A percentile compares a stretch with the other conserved stretches of the same genome.
Conservation (phyloP, 129 eudicot species). For the Sambucus nigra region DNA sequence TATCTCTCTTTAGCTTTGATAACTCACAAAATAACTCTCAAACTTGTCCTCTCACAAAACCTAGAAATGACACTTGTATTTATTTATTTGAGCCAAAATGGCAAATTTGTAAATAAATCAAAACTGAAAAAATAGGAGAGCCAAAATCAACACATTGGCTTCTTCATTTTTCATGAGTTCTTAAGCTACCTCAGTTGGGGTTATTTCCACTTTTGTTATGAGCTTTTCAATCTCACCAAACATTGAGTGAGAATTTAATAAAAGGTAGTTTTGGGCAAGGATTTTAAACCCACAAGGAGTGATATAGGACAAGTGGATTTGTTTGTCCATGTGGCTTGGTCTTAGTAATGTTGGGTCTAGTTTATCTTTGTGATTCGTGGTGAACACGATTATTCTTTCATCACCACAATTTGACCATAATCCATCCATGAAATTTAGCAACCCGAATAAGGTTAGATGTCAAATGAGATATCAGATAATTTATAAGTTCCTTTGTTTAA, state of each 20-base stretch:
- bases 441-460: constrained; percentile 38
- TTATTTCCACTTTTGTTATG: constrained; percentile 14
- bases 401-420: constrained; percentile 58
- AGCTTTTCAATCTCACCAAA: constrained; percentile 31
- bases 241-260: constrained; percentile 17
- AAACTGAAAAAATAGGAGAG: too few relatives aligned
- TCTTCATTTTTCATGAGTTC: constrained; percentile 38
- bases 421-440: constrained; percentile 44
- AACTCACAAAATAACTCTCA: too few relatives aligned
- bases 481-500: too few relatives aligned
- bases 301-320: constrained; percentile 48
- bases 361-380: constrained; percentile 43
- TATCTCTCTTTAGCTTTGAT: too few relatives aligned
- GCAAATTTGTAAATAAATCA: too few relatives aligned
- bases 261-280: constrained; percentile 42
- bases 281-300: constrained; percentile 32
- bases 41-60: too few relatives aligned
- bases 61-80: too few relatives aligned
- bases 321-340: constrained; percentile 56
- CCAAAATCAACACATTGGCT: too few relatives aligned
- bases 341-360: constrained; percentile 54
- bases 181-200: constrained; percentile 47
- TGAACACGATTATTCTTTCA: constrained; percentile 48
- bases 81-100: too few relatives aligned
- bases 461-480: not conserved